These are phyloP conservation scores for Mrakiaceae sp. DNA, from an alignment of 1,284 basidiomycete species.

Conservation along the genomic window DNA sequence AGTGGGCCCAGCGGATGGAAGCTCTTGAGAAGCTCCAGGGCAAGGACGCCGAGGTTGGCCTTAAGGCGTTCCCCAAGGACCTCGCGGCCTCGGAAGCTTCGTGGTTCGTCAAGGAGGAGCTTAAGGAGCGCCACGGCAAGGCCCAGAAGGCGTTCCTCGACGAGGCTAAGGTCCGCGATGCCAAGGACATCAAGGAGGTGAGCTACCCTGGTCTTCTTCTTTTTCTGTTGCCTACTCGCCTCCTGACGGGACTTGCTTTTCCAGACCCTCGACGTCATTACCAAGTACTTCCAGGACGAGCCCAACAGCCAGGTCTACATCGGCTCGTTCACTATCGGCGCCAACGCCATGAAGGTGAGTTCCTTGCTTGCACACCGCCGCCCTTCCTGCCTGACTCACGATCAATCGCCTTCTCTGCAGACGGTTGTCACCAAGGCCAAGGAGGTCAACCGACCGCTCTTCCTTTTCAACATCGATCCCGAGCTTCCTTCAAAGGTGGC, in stretches of 20 bases:
- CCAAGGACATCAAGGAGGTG: conserved; percentile 67
- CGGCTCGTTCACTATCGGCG: conserved; percentile 51
- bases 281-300: conserved; percentile 64
- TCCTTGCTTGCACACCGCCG: not conserved
- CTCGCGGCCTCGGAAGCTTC: conserved; percentile 85
- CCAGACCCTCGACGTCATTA: conserved; percentile 59
- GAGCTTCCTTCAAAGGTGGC: conserved; percentile 59
- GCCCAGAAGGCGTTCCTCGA: conserved; percentile 79
- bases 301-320: conserved; percentile 58
- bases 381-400: conserved; percentile 1
- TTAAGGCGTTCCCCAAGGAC: conserved; percentile 78
- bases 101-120: conserved; percentile 64
- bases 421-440: conserved; percentile 62
- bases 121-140: conserved; percentile 61
- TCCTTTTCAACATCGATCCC: conserved; percentile 70
- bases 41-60: conserved; percentile 68
- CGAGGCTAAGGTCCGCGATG: conserved; percentile 68
- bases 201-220: conserved; percentile 18
- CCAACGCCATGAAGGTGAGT: conserved; percentile 66
- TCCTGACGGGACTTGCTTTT: not conserved
- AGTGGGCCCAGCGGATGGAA: conserved; percentile 54
- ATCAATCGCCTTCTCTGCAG: conserved; percentile 46
- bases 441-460: conserved; percentile 70
- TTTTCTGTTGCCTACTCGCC: too few relatives aligned
- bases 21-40: conserved; percentile 54